A percentile compares a stretch with the other conserved stretches of the same genome.
phyloP scores from a whole-genome alignment of 75 land plant genomes.

The Cunninghamia lanceolata region DNA sequence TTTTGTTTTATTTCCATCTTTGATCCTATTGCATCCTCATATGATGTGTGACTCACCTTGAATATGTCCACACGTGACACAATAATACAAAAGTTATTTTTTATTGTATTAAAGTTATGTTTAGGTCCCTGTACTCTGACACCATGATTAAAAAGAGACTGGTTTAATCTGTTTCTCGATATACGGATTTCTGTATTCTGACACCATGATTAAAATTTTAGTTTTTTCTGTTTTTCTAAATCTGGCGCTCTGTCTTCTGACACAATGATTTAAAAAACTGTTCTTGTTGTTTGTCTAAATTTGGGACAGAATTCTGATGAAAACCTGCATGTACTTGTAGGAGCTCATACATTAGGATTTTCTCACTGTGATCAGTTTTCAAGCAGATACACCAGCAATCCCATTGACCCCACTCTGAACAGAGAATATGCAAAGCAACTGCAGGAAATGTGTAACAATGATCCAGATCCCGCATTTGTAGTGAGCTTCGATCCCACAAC shows the following conservation, averaged over 20 bases:
- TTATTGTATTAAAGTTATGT: not conserved
- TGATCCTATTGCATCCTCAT: too few relatives aligned
- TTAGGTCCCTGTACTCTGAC: too few relatives aligned
- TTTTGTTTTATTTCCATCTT: too few relatives aligned
- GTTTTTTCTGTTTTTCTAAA: too few relatives aligned
- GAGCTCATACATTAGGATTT: slow-evolving; percentile 77
- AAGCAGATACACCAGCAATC: slow-evolving; percentile 38
- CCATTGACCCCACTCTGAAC: slow-evolving; percentile 57
- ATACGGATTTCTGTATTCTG: too few relatives aligned
- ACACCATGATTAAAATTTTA: too few relatives aligned
- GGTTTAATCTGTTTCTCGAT: too few relatives aligned
- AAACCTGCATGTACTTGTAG: slow-evolving; percentile 20
- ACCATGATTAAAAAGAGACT: too few relatives aligned
- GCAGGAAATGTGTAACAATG: slow-evolving; percentile 29
- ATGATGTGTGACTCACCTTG: not conserved
- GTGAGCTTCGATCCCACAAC: slow-evolving; percentile 58
- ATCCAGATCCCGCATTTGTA: slow-evolving; percentile 40
- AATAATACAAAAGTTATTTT: not conserved
- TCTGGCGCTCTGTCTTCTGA: too few relatives aligned
- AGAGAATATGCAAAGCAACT: slow-evolving; percentile 33
- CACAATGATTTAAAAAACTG: too few relatives aligned
- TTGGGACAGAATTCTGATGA: not conserved
- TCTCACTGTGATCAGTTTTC: slow-evolving; percentile 62
- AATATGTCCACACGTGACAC: not conserved
- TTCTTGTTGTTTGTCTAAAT: not conserved